Conservation (phyloP, 1,284 basidiomycete genomes). For the Flammula alnicola region DNA sequence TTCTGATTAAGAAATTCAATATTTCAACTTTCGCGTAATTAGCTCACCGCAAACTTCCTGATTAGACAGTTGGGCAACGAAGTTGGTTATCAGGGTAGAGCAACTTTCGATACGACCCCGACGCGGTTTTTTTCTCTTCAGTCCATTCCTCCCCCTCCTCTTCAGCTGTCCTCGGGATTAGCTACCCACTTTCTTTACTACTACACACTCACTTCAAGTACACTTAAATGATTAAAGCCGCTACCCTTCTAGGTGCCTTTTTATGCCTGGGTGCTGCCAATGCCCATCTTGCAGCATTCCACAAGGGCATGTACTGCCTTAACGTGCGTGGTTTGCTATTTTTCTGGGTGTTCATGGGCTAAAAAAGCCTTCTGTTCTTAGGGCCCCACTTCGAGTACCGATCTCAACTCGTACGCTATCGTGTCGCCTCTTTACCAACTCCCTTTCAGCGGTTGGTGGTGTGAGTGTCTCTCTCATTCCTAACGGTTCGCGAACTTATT, state of each 20-base stretch:
- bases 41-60: too few species aligned
- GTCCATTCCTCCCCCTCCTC: slow-evolving; percentile 2
- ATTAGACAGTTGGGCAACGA: too few species aligned
- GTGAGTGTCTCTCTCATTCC: slow-evolving; percentile 24
- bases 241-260: slow-evolving; percentile 15
- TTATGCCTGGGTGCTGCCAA: slow-evolving; percentile 23
- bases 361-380: slow-evolving; percentile 25
- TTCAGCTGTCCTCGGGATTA: slow-evolving; percentile 15
- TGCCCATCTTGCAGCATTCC: slow-evolving; percentile 47
- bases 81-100: too few species aligned
- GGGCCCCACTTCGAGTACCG: slow-evolving; percentile 35
- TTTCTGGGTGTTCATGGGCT: slow-evolving; percentile 9
- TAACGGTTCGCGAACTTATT: background rate
- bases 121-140: too few species aligned
- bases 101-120: too few species aligned
- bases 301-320: slow-evolving; percentile 47
- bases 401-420: slow-evolving; percentile 43
- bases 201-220: slow-evolving; percentile 13
- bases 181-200: slow-evolving; percentile 16
- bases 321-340: slow-evolving; percentile 34
- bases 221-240: slow-evolving; percentile 12
- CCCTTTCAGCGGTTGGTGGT: slow-evolving; percentile 39
- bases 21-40: too few species aligned
- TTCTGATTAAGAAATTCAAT: too few species aligned
- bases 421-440: slow-evolving; percentile 49